phyloP scores from a whole-genome alignment of 2,329 filamentous ascomycete genomes.

The Trichoderma citrinoviride region DNA sequence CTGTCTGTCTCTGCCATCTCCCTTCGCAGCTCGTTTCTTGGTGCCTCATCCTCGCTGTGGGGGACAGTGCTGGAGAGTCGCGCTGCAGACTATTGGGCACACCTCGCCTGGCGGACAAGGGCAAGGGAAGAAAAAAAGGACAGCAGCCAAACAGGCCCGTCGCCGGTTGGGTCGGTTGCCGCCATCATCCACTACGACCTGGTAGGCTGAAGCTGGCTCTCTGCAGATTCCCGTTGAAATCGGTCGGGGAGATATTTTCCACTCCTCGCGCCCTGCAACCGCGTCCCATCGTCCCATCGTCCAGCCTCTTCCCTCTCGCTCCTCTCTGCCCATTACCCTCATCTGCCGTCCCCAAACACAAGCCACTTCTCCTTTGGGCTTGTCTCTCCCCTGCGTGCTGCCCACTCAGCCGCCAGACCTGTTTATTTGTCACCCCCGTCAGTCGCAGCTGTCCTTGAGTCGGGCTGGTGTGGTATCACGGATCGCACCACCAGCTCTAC shows the following conservation, averaged over 20 bases:
- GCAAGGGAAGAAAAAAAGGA: not conserved
- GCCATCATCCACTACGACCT: not conserved
- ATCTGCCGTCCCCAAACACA: not conserved
- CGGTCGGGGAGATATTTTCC: conserved; percentile 17
- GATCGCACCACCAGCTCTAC: conserved; percentile 20
- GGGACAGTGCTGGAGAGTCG: conserved; percentile 14
- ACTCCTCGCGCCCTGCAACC: conserved; percentile 4
- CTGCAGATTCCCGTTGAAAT: conserved; percentile 11
- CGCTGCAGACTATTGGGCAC: conserved; percentile 11
- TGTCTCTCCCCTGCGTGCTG: conserved; percentile 9
- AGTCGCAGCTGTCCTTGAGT: conserved; percentile 23
- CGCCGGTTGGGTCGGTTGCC: conserved; percentile 21
- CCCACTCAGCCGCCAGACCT: conserved; percentile 7
- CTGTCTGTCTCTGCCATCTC: conserved; percentile 18
- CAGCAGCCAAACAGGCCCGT: not conserved
- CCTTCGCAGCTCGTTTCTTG: conserved; percentile 3
- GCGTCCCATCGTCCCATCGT: conserved; percentile 13
- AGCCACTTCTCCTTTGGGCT: conserved; percentile 5
- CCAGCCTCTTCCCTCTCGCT: not conserved
- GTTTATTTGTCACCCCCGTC: conserved; percentile 25
- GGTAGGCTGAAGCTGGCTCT: conserved; percentile 16
- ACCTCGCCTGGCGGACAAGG: not conserved
- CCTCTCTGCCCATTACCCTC: not conserved
- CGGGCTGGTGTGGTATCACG: conserved; percentile 23
- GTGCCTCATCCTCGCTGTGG: conserved; percentile 9